Conservation (phyloP, 352 stramenopile species). For the Achlya hypogyna region DNA sequence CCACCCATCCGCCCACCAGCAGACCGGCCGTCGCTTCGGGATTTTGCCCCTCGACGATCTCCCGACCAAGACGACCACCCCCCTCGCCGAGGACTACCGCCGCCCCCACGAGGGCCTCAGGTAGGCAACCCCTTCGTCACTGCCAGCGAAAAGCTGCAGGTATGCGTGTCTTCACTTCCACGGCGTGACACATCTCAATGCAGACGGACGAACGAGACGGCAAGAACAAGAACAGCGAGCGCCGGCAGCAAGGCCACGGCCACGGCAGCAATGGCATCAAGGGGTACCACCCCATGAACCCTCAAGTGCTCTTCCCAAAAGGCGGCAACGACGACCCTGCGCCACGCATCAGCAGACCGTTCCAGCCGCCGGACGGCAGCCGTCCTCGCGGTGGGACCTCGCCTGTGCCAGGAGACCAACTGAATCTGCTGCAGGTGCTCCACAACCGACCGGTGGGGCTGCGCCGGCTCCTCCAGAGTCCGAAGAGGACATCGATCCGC, state of each 20-base stretch:
- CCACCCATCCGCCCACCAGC: not conserved
- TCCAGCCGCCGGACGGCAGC: slow-evolving; percentile 49
- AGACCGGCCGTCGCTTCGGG: not conserved
- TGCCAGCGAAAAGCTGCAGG: slow-evolving; percentile 54
- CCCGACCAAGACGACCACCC: not conserved
- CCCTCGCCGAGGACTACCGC: not conserved
- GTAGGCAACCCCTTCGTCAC: slow-evolving; percentile 55
- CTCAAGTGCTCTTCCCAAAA: slow-evolving; percentile 50
- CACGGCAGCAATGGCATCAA: slow-evolving; percentile 27
- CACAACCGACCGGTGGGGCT: not conserved
- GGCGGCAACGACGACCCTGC: slow-evolving; percentile 21
- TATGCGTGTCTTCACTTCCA: slow-evolving; percentile 16
- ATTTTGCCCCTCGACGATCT: not conserved
- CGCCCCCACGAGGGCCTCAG: not conserved
- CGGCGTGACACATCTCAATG: not conserved
- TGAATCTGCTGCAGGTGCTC: not conserved
- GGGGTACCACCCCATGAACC: slow-evolving; percentile 72
- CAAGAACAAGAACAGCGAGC: slow-evolving; percentile 26
- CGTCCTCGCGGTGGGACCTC: not conserved
- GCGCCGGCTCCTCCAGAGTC: not conserved
- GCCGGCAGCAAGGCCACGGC: slow-evolving; percentile 20
- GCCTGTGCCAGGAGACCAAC: not conserved
- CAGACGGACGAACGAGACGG: slow-evolving; percentile 22
- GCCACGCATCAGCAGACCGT: slow-evolving; percentile 55
- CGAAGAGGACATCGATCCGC: slow-evolving; percentile 86